A percentile compares a stretch with the other conserved stretches of the same genome.
These are phyloP conservation scores for Alternaria sp. DNA, from an alignment of 2,329 filamentous ascomycete genomes.

Conservation along the genomic window DNA sequence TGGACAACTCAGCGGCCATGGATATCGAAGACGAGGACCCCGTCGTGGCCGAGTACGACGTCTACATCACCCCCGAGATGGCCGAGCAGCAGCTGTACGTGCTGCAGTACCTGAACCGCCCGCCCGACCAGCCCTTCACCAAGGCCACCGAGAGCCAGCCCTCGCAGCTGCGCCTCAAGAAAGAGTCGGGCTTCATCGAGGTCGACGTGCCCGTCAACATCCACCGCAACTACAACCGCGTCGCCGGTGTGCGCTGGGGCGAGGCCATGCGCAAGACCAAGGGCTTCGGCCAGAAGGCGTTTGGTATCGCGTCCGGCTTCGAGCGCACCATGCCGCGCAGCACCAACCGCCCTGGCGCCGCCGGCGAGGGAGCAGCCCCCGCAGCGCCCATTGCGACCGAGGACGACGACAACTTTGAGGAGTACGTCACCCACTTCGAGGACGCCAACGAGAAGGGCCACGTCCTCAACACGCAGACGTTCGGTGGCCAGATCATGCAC, in stretches of 20 bases:
- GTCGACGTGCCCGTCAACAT: constrained; percentile 81
- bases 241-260: constrained; percentile 83
- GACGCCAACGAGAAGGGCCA: constrained; percentile 73
- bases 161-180: constrained; percentile 80
- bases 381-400: constrained; percentile 49
- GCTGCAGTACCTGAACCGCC: constrained; percentile 87
- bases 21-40: constrained; percentile 55
- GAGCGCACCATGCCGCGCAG: constrained; percentile 43
- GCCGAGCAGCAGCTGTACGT: constrained; percentile 64
- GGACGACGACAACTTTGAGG: constrained; percentile 70
- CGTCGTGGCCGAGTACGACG: constrained; percentile 69
- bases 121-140: constrained; percentile 68
- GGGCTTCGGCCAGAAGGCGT: constrained; percentile 53
- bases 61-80: constrained; percentile 83
- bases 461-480: constrained; percentile 79
- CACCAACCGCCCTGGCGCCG: constrained; percentile 34
- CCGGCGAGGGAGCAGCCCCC: constrained; percentile 26
- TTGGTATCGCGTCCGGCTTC: constrained; percentile 56
- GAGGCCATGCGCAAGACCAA: constrained; percentile 68
- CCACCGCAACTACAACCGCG: constrained; percentile 80
- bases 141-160: constrained; percentile 62
- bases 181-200: constrained; percentile 82
- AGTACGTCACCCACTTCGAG: constrained; percentile 59
- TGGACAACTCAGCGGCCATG: constrained; percentile 20
- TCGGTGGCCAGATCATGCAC: constrained; percentile 80